Evolutionary conservation across 768 basidiomycete species (phyloP), one percentile per base, ranked within the genome.

Genomic region (Trametes elegans): DNA sequence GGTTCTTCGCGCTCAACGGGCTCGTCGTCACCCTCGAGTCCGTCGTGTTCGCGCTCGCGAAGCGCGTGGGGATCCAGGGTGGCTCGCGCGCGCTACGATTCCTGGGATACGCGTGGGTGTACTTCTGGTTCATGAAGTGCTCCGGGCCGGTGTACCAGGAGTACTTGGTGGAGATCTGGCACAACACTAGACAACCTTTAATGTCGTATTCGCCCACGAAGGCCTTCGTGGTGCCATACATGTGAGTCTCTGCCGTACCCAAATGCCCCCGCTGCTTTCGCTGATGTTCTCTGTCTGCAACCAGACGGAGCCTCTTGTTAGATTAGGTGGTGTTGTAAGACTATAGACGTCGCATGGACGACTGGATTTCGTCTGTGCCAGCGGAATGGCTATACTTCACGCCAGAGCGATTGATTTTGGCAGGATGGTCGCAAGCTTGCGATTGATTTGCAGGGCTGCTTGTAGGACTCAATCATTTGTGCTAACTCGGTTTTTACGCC

Each of bases 1-100:
- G 28, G 19, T 63, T 63, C 59, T 63, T 63, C 57, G 10, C 55
- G 34, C 23, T 21, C 14, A 57, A 63, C 29, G 59, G 49, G 4
- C 19, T 58, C 23, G 56, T 54, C 28, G 58, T 63, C 48, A 53
- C 59, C 11, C 11, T 60, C 59, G 62, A 63, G 38, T 59, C 60
- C 47, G 26, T 40, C 16, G 40, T 53, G 2, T 31, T 63, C 53
- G 47, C 44, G 32, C 19, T 45, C 4, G 46, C 39, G 11, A 42
- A 21, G 18, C 26, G 53, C 11, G 2, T 35, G 9, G 55, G 53
- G 5, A 16, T 56, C 21, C n/a, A 19, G 21, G 21, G 31, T 5
- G 45, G 47, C 11, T n/a, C 24, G 24, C 21, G 13, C 7, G 39
- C 29, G 45, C 13, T 26, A 41, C 45, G 44, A 2, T 2, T 44